phyloP scores from a whole-genome alignment of 1,284 basidiomycete species.

The Fomitopsis schrenkii region DNA sequence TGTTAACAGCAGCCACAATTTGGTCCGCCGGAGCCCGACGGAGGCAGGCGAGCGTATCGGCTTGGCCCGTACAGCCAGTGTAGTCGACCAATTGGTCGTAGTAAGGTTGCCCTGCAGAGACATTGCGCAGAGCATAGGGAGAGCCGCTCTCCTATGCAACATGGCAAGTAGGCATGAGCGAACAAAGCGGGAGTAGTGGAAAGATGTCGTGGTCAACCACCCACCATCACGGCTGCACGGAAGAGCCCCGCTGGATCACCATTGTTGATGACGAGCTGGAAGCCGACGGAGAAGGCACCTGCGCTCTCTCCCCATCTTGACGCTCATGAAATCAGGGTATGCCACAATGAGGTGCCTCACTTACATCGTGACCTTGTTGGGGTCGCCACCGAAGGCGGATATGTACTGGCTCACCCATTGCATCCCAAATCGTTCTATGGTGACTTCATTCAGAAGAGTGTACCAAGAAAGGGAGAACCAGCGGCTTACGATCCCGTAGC shows the following conservation, averaged over 20 bases:
- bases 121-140: slow-evolving; percentile 27
- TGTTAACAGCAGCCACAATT: slow-evolving; percentile 28
- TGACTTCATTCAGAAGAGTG: neutral
- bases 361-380: slow-evolving; percentile 30
- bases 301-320: slow-evolving; percentile 40
- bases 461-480: neutral
- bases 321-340: too few species aligned
- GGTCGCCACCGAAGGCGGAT: slow-evolving; percentile 37
- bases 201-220: neutral
- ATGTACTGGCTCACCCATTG: slow-evolving; percentile 52
- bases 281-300: slow-evolving; percentile 31
- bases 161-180: neutral
- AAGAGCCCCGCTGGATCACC: slow-evolving; percentile 31
- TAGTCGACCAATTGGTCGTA: slow-evolving; percentile 31
- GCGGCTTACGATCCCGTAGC: slow-evolving; percentile 45
- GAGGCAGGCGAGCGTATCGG: slow-evolving; percentile 39
- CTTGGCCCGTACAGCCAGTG: slow-evolving; percentile 26
- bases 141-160: slow-evolving; percentile 28
- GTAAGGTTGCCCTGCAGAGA: slow-evolving; percentile 27
- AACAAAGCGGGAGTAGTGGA: neutral
- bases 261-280: slow-evolving; percentile 31
- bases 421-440: slow-evolving; percentile 34
- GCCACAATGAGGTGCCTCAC: neutral
- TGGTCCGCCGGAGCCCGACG: slow-evolving; percentile 29
- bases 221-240: slow-evolving; percentile 31